Base-by-base conservation (phyloP, 2,329 filamentous ascomycete genomes). In the Colletotrichum falcatum region DNA sequence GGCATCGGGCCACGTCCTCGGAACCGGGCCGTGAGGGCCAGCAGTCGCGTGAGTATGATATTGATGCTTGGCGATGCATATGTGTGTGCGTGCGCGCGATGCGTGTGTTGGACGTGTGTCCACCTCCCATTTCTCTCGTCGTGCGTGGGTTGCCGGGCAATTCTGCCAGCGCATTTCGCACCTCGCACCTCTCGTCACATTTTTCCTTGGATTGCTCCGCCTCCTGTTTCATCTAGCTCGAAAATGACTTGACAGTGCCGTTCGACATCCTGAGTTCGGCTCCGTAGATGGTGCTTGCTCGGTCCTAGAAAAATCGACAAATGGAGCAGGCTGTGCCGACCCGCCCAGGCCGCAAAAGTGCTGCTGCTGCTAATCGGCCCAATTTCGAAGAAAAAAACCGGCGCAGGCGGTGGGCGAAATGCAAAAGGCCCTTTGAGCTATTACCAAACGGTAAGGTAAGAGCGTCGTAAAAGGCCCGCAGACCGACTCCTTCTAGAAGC, bases 371-470 rank as follows among this genome's bases (percentile, higher is more conserved):
- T 53, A 2, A 7, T 61, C 39, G 62, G 42, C 11, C 18, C 42
- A 44, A 70, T 66, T 62, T 67, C 42, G 56, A 30, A 58, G 18
- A 6, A 23, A 61, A 61, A 70, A 58, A 61, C 56, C 62, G 14
- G 37, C 18, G 37, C 42, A 58, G 33, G 65, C 65, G 65, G 67
- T 61, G 65, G 66, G 53, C 55, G 37, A 23, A 35, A 44, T 62
- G 56, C 67, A 62, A 70, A 70, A 66, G 63, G 28, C 42, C 56
- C 67, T 61, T 46, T 59, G 35, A 37, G 55, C 59, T 65, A 73
- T 72, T 72, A 73, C 70, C 70, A 70, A 73, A 73, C 61, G 53
- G 70, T 72, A 66, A 72, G 70, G 70, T 73, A 73, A 72, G 65
- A 55, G 53, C 65, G 49, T 66, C 35, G 28, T 14, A 44, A 20